A percentile compares a stretch with the other conserved stretches of the same genome.
phyloP scores from a whole-genome alignment of 208 protist genomes.

The Trypanosoma congolense region DNA sequence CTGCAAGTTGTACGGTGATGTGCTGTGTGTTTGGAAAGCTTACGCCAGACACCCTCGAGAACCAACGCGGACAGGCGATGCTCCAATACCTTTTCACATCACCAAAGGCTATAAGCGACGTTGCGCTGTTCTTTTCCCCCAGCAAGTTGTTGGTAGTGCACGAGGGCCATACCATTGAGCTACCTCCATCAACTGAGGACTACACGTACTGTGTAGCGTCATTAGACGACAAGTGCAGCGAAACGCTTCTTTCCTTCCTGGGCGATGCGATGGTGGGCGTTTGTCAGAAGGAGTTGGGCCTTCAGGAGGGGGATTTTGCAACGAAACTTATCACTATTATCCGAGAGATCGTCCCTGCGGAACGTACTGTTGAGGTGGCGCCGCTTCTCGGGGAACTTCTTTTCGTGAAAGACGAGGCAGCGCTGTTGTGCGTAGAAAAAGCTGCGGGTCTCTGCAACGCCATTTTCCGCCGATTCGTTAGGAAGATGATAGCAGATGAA shows the following conservation, averaged over 20 bases:
- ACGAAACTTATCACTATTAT: slow-evolving; percentile 31
- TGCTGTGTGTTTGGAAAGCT: slow-evolving; percentile 58
- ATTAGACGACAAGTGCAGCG: slow-evolving; percentile 12
- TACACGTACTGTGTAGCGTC: slow-evolving; percentile 12
- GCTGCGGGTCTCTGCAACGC: slow-evolving; percentile 73
- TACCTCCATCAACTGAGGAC: slow-evolving; percentile 17
- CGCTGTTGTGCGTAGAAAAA: slow-evolving; percentile 57
- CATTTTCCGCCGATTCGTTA: slow-evolving; percentile 69
- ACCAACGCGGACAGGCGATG: slow-evolving; percentile 76
- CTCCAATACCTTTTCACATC: slow-evolving; percentile 76
- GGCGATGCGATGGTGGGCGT: slow-evolving; percentile 37
- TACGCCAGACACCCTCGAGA: slow-evolving; percentile 64
- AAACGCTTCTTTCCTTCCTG: slow-evolving; percentile 22
- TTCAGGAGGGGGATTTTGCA: slow-evolving; percentile 75
- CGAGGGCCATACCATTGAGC: slow-evolving; percentile 20
- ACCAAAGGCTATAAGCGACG: slow-evolving; percentile 34
- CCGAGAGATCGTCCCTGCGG: slow-evolving; percentile 18
- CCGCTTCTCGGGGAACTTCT: slow-evolving; percentile 70
- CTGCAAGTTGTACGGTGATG: slow-evolving; percentile 33
- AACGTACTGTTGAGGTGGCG: slow-evolving; percentile 48
- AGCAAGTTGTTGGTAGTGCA: slow-evolving; percentile 41
- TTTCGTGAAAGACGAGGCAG: slow-evolving; percentile 76
- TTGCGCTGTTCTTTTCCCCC: slow-evolving; percentile 43
- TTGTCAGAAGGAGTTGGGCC: slow-evolving; percentile 60
- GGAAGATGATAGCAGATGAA: slow-evolving; percentile 48